Conservation (phyloP, 345 rosid genomes). For the Lepidium didymum region DNA sequence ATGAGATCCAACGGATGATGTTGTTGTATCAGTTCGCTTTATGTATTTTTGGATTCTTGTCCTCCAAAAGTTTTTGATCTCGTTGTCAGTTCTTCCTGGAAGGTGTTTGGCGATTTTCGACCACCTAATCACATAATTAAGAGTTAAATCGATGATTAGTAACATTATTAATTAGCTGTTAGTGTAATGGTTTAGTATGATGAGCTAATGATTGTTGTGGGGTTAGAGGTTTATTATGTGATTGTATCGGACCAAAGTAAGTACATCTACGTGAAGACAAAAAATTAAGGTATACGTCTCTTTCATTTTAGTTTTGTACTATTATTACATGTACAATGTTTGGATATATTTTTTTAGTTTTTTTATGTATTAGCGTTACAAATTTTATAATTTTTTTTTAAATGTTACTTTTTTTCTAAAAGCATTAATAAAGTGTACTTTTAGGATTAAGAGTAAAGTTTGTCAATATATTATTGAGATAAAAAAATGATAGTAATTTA, state of each 20-base stretch:
- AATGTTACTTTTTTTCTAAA: not conserved
- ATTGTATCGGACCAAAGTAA: conserved; percentile 9
- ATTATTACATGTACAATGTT: conserved; percentile 7
- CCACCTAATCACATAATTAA: conserved; percentile 43
- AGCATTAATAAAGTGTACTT: not conserved
- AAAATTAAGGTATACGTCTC: conserved; percentile 37
- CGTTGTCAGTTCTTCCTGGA: conserved; percentile 98
- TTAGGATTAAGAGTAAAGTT: not conserved
- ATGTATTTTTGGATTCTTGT: conserved; percentile 89
- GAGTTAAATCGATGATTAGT: not conserved
- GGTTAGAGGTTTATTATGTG: not conserved
- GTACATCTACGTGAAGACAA: conserved; percentile 26
- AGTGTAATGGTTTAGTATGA: no score
- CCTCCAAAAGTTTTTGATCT: conserved; percentile 96
- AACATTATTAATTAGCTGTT: not conserved
- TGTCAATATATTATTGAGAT: not conserved
- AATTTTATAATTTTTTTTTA: not conserved
- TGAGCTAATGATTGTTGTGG: conserved; percentile 18
- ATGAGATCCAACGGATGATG: conserved; percentile 31
- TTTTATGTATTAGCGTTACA: not conserved
- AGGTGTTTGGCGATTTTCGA: conserved; percentile 92
- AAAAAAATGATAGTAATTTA: not conserved
- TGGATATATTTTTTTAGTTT: not conserved
- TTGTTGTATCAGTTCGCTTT: conserved; percentile 43
- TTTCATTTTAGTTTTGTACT: conserved; percentile 26